A percentile compares a stretch with the other conserved stretches of the same genome.
phyloP scores from a whole-genome alignment of 176 grass and related monocot species.

The Eremochloa ophiuroides region DNA sequence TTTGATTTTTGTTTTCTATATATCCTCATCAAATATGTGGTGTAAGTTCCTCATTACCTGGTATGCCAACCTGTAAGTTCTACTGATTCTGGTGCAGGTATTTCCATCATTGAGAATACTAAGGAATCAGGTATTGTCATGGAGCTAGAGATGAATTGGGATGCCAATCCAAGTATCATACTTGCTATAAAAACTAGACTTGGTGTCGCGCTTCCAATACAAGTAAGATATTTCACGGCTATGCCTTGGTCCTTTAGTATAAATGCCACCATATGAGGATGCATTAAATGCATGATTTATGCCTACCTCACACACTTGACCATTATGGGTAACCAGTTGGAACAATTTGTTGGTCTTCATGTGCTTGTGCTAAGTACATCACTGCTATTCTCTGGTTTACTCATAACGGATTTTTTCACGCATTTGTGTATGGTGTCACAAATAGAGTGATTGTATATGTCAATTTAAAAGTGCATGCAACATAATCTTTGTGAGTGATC shows the following conservation, averaged over 20 bases:
- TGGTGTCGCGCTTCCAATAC: constrained; percentile 88
- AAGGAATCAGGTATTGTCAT: constrained; percentile 69
- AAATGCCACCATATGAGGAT: background rate
- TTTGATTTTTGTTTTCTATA: constrained; percentile 11
- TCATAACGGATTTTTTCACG: too few relatives aligned
- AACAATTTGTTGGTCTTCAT: background rate
- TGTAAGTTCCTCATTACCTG: background rate
- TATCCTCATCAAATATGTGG: constrained; percentile 12
- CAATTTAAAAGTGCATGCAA: background rate
- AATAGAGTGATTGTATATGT: constrained; percentile 3
- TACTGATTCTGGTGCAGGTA: constrained; percentile 45
- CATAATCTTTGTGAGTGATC: constrained; percentile 16
- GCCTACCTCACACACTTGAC: constrained; percentile 5
- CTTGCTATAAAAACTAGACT: constrained; percentile 91
- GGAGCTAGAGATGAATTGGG: constrained; percentile 96
- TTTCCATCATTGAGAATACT: constrained; percentile 83
- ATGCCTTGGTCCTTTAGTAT: constrained; percentile 8
- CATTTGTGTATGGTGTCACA: background rate
- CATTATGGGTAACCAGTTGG: background rate
- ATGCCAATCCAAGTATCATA: constrained; percentile 91
- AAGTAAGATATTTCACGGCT: constrained; percentile 50
- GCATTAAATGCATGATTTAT: background rate
- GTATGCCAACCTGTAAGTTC: constrained; percentile 2
- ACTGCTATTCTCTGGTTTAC: background rate
- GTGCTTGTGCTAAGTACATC: background rate